Conservation (phyloP, 1,139 yeast species). For the Arxiozyma slooffiae region DNA sequence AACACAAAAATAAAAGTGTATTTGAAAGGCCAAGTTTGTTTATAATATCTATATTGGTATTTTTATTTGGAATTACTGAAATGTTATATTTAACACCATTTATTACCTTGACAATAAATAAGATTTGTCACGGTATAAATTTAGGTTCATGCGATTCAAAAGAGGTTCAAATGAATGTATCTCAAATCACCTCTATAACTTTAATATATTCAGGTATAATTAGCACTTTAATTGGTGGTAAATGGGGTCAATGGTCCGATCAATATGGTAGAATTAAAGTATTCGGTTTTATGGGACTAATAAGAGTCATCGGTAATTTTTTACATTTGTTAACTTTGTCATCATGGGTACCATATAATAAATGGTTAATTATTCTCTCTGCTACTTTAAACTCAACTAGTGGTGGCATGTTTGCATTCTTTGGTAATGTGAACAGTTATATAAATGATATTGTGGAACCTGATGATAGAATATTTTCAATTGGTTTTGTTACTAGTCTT, state of each 20-base stretch:
- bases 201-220: slow-evolving; percentile 18
- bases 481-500: slow-evolving; percentile 44
- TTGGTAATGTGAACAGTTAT: slow-evolving; percentile 46
- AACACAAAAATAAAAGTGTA: slow-evolving; percentile 10
- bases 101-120: slow-evolving; percentile 23
- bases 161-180: slow-evolving; percentile 24
- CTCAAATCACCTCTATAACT: slow-evolving; percentile 20
- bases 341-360: slow-evolving; percentile 9
- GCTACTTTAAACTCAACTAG: slow-evolving; percentile 8
- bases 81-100: slow-evolving; percentile 26
- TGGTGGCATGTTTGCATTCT: slow-evolving; percentile 43
- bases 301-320: slow-evolving; percentile 10
- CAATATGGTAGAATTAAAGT: slow-evolving; percentile 42
- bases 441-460: slow-evolving; percentile 48
- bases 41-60: slow-evolving; percentile 21
- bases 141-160: slow-evolving; percentile 24
- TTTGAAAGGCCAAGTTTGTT: slow-evolving; percentile 27
- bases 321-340: slow-evolving; percentile 10
- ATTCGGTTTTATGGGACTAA: slow-evolving; percentile 11
- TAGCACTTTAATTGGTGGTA: slow-evolving; percentile 25
- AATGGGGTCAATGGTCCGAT: slow-evolving; percentile 52
- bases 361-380: slow-evolving; percentile 10
- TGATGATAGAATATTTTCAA: slow-evolving; percentile 39
- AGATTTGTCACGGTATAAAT: slow-evolving; percentile 23
- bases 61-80: slow-evolving; percentile 18